Base-by-base conservation (phyloP, 2,329 filamentous ascomycete genomes). In the Cladosporium austrohemisphaericum region DNA sequence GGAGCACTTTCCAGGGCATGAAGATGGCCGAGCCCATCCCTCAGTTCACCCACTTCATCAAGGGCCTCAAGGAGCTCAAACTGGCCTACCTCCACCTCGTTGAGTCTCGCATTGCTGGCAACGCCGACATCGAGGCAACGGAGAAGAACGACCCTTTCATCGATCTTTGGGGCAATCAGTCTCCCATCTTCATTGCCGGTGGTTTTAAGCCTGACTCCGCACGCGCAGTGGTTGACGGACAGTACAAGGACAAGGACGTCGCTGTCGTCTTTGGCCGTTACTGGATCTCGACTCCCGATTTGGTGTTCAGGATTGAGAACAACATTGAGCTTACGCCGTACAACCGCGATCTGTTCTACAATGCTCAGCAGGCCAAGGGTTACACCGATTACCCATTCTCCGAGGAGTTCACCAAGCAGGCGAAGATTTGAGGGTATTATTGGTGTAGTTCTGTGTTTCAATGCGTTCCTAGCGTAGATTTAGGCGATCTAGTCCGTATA, bases 21-120 rank as follows among this genome's bases (percentile, higher is more conserved):
- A 68, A 69, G 25, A 60, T 58, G 56, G 55, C 64, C 0, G 73
- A 87, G 36, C 82, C 83, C 0, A 59, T 79, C 7, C 78, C 82
- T 0, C 82, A 87, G 53, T 88, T 86, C 59, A 69, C 68, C 0
- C 71, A 86, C 57, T 60, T 85, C 6, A 71, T 81, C 33, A 57
- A 67, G 25, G 71, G 76, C 33, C 67, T 81, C 9, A 76, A 73
- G 46, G 64, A 69, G 20, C 62, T 83, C 1, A 71, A 75, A 1
- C 67, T 87, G 11, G 76, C 81, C 0, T 86, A 81, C 59, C 61
- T 85, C 2, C 81, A 85, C 60, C 51, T 85, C 0, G 68, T 86
- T 6, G 81, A 86, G 59, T 73, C 79, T 0, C 73, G 80, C 0
- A 66, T 82, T 4, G 63, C 68, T 0, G 75, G 75, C 0, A 65